Evolutionary conservation across 768 basidiomycete genomes (phyloP).

Genomic region (Suillus fuscotomentosus): DNA sequence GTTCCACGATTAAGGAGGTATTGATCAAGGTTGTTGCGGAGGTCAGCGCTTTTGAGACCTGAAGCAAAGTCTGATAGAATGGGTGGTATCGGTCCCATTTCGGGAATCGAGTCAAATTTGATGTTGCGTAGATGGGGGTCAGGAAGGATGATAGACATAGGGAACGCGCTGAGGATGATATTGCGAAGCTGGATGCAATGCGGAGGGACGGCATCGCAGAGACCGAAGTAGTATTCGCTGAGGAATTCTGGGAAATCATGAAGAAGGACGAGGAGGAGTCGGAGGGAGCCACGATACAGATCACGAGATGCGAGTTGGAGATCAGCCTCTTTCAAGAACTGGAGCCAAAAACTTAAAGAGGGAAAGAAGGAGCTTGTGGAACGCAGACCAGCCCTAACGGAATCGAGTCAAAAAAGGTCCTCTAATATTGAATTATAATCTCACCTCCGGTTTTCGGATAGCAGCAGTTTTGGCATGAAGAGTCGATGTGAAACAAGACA

Average conservation of each 20-base stretch:
- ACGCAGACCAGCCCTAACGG: conserved; percentile 85
- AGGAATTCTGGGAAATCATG: conserved; percentile 99
- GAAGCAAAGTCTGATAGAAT: conserved; percentile 90
- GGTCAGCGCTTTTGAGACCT: conserved; percentile 75
- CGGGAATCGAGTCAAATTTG: conserved; percentile 70
- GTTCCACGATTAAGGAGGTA: conserved; percentile 75
- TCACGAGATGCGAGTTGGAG: conserved; percentile 79
- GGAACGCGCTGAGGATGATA: conserved; percentile 95
- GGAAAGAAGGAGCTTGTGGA: conserved; percentile 91
- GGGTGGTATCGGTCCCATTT: conserved; percentile 91
- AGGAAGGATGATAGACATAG: conserved; percentile 74
- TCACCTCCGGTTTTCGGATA: conserved; percentile 87
- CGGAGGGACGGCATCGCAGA: conserved; percentile 90
- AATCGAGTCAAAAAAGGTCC: conserved; percentile 8
- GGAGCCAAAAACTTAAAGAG: conserved; percentile 93
- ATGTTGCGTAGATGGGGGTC: conserved; percentile 80
- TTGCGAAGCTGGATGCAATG: conserved; percentile 96
- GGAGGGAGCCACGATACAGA: conserved; percentile 86
- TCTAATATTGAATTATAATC: background rate
- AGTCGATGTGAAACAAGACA: conserved; percentile 91
- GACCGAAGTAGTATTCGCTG: conserved; percentile 93
- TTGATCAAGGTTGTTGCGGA: conserved; percentile 48
- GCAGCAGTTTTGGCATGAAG: conserved; percentile 83
- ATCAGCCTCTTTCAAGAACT: conserved; percentile 81
- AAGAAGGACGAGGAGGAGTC: conserved; percentile 90